These are phyloP conservation scores for Nepenthes alata DNA, from an alignment of 179 eudicot genomes.

Conservation along the genomic window DNA sequence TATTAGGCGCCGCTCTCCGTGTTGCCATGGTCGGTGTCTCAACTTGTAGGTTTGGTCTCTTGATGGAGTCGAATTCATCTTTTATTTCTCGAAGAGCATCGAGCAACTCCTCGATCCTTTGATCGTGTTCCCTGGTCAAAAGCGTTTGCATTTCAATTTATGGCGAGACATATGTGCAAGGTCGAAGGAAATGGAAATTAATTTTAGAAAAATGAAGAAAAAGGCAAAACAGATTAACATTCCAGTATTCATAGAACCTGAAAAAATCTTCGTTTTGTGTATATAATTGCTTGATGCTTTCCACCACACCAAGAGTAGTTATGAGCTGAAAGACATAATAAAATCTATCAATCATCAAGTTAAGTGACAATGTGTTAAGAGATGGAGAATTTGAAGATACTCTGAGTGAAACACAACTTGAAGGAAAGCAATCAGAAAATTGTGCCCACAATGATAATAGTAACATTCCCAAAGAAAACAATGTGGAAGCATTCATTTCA, in stretches of 20 bases:
- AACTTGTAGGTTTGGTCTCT: constrained; percentile 18
- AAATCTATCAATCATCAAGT: background rate
- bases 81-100: constrained; percentile 16
- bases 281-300: constrained; percentile 35
- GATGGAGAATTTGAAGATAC: no score
- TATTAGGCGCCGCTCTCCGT: constrained; percentile 12
- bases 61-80: constrained; percentile 22
- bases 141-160: background rate
- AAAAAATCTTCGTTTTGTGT: constrained; percentile 15
- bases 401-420: background rate
- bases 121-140: constrained; percentile 23
- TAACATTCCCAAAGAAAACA: background rate
- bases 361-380: no score
- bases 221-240: background rate
- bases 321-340: constrained; percentile 32
- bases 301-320: constrained; percentile 41
- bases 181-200: no score
- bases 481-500: no score
- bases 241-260: constrained; percentile 20
- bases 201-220: background rate
- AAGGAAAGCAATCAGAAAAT: background rate
- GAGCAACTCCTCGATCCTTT: constrained; percentile 16
- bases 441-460: no score
- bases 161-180: no score
- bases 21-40: constrained; percentile 15